Evolutionary conservation across 2,329 filamentous ascomycete genomes (phyloP), one percentile per base, ranked within the genome.

Genomic region (Cladosporium velox): DNA sequence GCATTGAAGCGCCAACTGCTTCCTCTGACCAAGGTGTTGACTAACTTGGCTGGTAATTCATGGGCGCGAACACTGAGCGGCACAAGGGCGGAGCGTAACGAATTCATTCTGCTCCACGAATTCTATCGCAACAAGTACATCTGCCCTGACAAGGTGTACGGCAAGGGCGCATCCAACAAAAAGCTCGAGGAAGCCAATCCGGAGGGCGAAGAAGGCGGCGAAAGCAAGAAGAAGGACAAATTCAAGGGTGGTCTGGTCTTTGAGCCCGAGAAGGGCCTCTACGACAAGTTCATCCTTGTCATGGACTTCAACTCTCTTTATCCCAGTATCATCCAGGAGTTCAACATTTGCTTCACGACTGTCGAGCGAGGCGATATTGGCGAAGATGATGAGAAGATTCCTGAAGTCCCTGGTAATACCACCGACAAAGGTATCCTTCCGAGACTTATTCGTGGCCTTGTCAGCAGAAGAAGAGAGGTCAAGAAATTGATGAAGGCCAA

Each of bases 221-320:
- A 92, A 69, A 87, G 86, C 67, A 99, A 97, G 81, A 99, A 98
- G 84, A 99, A 97, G 79, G 96, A 99, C 81, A 99, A 98, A 79
- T 99, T 91, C 84, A 98, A 99, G 82, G 95, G 95, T 76, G 95
- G 96, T 84, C 88, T 99, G 35, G 95, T 99, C 66, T 98, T 99
- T 73, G 95, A 99, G 78, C 95, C 95, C 4, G 93, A 98, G 77
- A 97, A 94, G 79, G 95, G 96, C 21, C 86, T 99, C 4, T 99
- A 99, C 76, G 95, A 99, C 85, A 96, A 96, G 80, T 97, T 96
- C 78, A 91, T 99, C 64, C 86, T 99, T 65, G 96, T 99, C 79
- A 99, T 99, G 96, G 95, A 99, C 83, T 99, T 99, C 84, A 99
- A 99, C 85, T 97, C 93, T 73, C 84, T 99, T 68, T 99, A 99